Evolutionary conservation across 2,329 filamentous ascomycete species (phyloP), one percentile per base, ranked within the genome.

Genomic region (Macrophomina pseudophaseolina): DNA sequence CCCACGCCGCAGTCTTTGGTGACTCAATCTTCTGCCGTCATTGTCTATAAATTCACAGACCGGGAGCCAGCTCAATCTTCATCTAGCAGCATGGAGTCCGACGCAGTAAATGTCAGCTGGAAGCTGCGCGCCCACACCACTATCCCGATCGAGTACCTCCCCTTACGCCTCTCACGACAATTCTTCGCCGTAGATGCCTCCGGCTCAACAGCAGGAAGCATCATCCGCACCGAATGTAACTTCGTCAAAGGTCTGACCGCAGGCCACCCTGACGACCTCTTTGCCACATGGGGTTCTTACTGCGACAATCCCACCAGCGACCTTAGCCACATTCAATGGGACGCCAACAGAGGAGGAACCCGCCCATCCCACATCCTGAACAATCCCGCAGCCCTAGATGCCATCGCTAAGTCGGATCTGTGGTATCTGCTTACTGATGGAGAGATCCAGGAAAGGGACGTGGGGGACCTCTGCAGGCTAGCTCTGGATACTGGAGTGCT

Each of bases 371-470:
- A 51, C 3, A 75, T 78, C 33, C 66, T 78, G 14, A 59, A 60
- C 14, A 68, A 72, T 18, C 16, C 33, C 1, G 6, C 58, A n/a
- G 71, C 71, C 1, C 54, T 75, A 4, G 52, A 67, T 1, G 65
- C 66, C 7, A 73, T 77, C 49, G 67, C 64, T 6, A 53, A 38
- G 3, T 73, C 74, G 7, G 74, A 78, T 63, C 46, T 72, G 3
- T 78, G 75, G 75, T 73, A 73, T 40, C 69, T 77, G 5, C 52
- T 76, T 5, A 78, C 75, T 3, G 76, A 77, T 63, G 76, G 75
- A 4, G 68, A 76, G 44, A 72, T 77, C 23, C 67, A 38, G n/a
- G 68, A 68, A 2, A 6, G 30, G 2, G 67, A 71, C 32, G 75
- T 77, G 5, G 63, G 70, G 40, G 51, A 58, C 2, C 68, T 78